These are phyloP conservation scores for Capronia epimyces DNA, from an alignment of 2,329 filamentous ascomycete genomes.

Conservation along the genomic window DNA sequence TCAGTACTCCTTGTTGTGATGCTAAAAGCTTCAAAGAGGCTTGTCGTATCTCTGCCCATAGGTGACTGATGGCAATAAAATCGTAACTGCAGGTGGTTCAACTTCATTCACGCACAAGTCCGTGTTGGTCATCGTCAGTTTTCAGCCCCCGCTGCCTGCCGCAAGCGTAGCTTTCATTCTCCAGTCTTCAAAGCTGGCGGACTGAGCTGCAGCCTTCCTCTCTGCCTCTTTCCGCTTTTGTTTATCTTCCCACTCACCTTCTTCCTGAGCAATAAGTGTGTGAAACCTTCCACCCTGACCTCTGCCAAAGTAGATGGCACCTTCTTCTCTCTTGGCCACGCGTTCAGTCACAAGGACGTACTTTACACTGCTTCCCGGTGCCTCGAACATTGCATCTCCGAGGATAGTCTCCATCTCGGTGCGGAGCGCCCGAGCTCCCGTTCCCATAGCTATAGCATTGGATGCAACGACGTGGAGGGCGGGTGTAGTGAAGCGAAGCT, in stretches of 20 bases:
- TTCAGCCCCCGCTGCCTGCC: conserved; percentile 29
- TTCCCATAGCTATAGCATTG: conserved; percentile 62
- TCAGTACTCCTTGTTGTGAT: too few species aligned
- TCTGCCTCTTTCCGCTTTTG: conserved; percentile 31
- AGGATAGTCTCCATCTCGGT: conserved; percentile 76
- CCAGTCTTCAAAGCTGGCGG: conserved; percentile 43
- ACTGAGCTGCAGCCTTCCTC: conserved; percentile 21
- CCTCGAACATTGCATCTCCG: conserved; percentile 75
- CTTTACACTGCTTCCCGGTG: conserved; percentile 59
- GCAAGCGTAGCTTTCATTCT: conserved; percentile 36
- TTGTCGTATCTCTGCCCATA: too few species aligned
- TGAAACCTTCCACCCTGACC: conserved; percentile 50
- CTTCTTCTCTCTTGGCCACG: conserved; percentile 58
- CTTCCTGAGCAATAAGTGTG: conserved; percentile 47
- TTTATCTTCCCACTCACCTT: conserved; percentile 46
- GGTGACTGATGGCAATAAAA: not conserved
- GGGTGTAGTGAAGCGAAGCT: conserved; percentile 74
- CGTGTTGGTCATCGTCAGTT: not conserved
- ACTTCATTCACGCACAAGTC: not conserved
- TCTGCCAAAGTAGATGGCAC: conserved; percentile 48
- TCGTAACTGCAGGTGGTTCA: not conserved
- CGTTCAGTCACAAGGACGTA: conserved; percentile 69
- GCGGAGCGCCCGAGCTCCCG: conserved; percentile 72
- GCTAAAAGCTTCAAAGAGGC: too few species aligned
- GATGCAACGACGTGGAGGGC: conserved; percentile 77